phyloP scores from a whole-genome alignment of 108 stramenopile genomes.

The Epipyxis sp. region DNA sequence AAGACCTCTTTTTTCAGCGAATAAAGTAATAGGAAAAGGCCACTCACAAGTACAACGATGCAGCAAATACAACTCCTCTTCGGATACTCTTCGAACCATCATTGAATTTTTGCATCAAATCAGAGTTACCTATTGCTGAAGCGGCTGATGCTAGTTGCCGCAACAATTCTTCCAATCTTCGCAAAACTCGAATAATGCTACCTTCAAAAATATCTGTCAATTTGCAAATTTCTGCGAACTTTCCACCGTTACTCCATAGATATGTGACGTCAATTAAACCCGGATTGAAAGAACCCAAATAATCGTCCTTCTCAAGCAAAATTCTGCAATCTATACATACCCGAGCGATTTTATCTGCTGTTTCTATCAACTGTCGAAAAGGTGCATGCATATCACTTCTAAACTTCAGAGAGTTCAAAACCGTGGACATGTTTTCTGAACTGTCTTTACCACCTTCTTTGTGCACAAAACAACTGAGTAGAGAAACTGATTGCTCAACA shows the following conservation, averaged over 20 bases:
- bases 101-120: conserved; percentile 85
- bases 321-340: conserved; percentile 34
- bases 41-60: conserved; percentile 77
- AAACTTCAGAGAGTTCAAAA: too few relatives aligned
- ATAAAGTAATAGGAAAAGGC: too few relatives aligned
- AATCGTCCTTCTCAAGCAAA: conserved; percentile 62
- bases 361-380: conserved; percentile 44
- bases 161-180: conserved; percentile 93
- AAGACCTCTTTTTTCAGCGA: too few relatives aligned
- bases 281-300: conserved; percentile 74
- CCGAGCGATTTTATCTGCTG: conserved; percentile 37
- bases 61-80: conserved; percentile 97
- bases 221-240: conserved; percentile 91
- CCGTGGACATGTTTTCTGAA: neutral
- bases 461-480: conserved; percentile 84
- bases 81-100: conserved; percentile 85
- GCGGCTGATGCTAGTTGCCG: conserved; percentile 87
- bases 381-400: conserved; percentile 43
- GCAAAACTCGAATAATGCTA: conserved; percentile 86
- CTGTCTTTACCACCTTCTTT: conserved; percentile 60
- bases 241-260: conserved; percentile 93
- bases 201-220: conserved; percentile 94
- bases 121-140: conserved; percentile 85
- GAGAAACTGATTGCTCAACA: conserved; percentile 81
- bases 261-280: conserved; percentile 90